Evolutionary conservation across 1,139 yeast genomes (phyloP), one percentile per base, ranked within the genome.

Genomic region (Blastobotrys raffinosifermentans): DNA sequence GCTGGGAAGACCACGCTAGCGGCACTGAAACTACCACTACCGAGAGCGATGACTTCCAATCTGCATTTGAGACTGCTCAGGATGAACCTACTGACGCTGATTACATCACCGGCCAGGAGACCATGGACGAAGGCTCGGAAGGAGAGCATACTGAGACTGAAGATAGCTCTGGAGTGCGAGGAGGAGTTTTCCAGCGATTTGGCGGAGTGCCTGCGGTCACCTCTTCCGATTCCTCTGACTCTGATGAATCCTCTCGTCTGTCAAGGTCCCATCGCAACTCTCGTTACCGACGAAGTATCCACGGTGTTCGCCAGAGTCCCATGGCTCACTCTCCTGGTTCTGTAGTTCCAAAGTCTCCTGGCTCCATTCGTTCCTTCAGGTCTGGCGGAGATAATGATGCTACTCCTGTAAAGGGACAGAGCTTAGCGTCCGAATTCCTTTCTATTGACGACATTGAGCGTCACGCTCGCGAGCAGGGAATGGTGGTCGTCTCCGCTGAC

Each of bases 391-490:
- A 8, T 19, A 35, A 35, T 17, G 50, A 45, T 4, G 34, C 36
- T 5, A 48, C 51, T 4, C 50, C 50, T 3, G 36, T 45, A 22
- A 48, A 47, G 35, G 29, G 29, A n/a, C 35, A 37, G 26, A 43
- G 41, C 26, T 44, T 54, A 32, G 59, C 59, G 5, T 38, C 50
- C 16, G 61, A 57, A 41, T 53, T 54, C 11, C 41, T 66, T 37
- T 49, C 68, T 1, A 58, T 58, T 6, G 49, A 58, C 2, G 71
- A 70, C 23, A 59, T 75, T 16, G 70, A 70, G 42, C 56, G 61
- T 16, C 76, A 71, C 49, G 80, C 80, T 1, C 59, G 65, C 19
- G 66, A 66, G 14, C 69, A 75, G 44, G 69, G 72, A 29, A 53
- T 77, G 42, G 70, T 72, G 6, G 48, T 75, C n/a, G 46, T 80